These are phyloP conservation scores for Phytophthora quininea DNA, from an alignment of 352 stramenopile species.

Conservation along the genomic window DNA sequence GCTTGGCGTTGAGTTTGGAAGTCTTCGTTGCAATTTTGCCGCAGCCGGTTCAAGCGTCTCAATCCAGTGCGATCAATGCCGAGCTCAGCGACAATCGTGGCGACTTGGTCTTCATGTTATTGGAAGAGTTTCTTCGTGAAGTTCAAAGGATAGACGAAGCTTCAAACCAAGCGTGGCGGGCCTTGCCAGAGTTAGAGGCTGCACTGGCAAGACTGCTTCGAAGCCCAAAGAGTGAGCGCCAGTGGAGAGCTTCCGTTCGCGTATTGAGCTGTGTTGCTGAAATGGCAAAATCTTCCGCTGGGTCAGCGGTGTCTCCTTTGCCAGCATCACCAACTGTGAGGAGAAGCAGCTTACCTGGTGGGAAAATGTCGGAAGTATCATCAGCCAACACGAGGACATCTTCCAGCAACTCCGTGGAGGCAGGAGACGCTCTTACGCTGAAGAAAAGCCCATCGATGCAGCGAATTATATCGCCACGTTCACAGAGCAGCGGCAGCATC, in stretches of 20 bases:
- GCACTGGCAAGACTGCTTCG: conserved; percentile 46
- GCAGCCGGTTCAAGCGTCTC: conserved; percentile 5
- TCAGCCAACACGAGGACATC: not conserved
- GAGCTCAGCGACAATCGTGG: conserved; percentile 3
- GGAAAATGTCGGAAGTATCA: conserved; percentile 19
- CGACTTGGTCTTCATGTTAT: conserved; percentile 24
- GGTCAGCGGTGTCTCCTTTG: conserved; percentile 9
- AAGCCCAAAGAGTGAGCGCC: conserved; percentile 30
- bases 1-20: conserved; percentile 27
- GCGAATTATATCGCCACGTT: conserved; percentile 14
- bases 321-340: conserved; percentile 5
- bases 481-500: conserved; percentile 26
- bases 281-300: conserved; percentile 13
- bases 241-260: conserved; percentile 49
- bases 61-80: not conserved
- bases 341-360: conserved; percentile 15
- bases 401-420: conserved; percentile 12
- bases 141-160: conserved; percentile 17
- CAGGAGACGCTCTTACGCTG: not conserved
- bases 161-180: conserved; percentile 32
- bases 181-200: conserved; percentile 37
- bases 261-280: conserved; percentile 48
- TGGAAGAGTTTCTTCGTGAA: conserved; percentile 54
- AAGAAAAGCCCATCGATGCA: not conserved
- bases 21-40: conserved; percentile 42